Evolutionary conservation across 2,329 filamentous ascomycete genomes (phyloP).

Genomic region (Aspergillus eucalypticola): DNA sequence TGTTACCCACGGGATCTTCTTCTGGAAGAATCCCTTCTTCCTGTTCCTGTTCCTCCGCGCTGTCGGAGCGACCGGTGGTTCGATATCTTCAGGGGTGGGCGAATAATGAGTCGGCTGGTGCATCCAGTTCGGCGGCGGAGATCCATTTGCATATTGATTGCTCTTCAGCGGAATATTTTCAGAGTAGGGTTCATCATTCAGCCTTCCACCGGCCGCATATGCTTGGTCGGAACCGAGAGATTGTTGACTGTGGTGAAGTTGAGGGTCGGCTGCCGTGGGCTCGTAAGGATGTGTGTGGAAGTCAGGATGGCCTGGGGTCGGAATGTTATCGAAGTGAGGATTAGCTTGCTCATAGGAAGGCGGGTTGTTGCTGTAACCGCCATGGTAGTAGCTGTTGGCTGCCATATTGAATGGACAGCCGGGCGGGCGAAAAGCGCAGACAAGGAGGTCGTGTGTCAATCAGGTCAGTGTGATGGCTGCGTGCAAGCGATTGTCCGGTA

Average conservation of each 20-base stretch:
- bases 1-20: constrained; percentile 73
- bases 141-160: constrained; percentile 37
- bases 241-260: constrained; percentile 40
- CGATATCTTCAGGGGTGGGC: constrained; percentile 53
- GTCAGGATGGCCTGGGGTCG: constrained; percentile 24
- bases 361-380: constrained; percentile 36
- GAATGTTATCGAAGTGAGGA: constrained; percentile 37
- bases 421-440: background rate
- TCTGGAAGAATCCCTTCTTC: constrained; percentile 57
- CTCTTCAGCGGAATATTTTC: constrained; percentile 47
- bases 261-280: constrained; percentile 45
- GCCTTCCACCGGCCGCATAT: constrained; percentile 33
- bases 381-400: constrained; percentile 66
- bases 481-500: background rate
- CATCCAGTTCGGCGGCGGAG: constrained; percentile 40
- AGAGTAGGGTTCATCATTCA: constrained; percentile 40
- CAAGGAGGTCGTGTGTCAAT: background rate
- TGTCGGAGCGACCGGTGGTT: constrained; percentile 20
- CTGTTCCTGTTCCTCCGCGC: constrained; percentile 23
- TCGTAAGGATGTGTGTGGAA: constrained; percentile 36
- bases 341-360: constrained; percentile 36
- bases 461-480: background rate
- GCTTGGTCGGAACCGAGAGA: constrained; percentile 37
- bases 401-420: constrained; percentile 52
- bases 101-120: constrained; percentile 48